Percentiles rank a stretch among this genome's conserved stretches.
Conservation (phyloP, 352 stramenopile genomes). For the Aphanomyces astaci region DNA sequence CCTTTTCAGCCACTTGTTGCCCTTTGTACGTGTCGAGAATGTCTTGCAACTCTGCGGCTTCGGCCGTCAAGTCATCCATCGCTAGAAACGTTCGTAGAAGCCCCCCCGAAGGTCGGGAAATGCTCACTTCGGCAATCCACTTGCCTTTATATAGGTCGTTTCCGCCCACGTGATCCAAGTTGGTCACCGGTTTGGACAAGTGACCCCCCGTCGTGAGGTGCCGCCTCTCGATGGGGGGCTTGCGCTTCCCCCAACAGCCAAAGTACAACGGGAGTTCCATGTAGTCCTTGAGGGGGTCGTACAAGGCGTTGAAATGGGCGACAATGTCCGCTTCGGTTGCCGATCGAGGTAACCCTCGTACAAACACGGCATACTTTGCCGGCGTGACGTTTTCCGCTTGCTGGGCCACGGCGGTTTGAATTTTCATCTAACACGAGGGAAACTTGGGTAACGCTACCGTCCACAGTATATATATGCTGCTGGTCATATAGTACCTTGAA, state of each 20-base stretch:
- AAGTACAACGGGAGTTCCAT: constrained; percentile 52
- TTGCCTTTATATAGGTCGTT: constrained; percentile 61
- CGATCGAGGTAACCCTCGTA: constrained; percentile 56
- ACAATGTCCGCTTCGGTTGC: constrained; percentile 59
- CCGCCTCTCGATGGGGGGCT: constrained; percentile 34
- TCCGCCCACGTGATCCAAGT: constrained; percentile 41
- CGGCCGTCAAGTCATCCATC: constrained; percentile 59
- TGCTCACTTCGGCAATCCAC: constrained; percentile 80
- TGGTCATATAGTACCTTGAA: constrained; percentile 32
- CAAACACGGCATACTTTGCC: constrained; percentile 74
- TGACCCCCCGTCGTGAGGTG: constrained; percentile 3
- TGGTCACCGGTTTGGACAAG: constrained; percentile 34
- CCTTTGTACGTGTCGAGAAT: constrained; percentile 30
- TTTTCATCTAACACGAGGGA: constrained; percentile 38
- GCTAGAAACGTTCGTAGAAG: constrained; percentile 63
- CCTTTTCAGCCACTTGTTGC: background rate
- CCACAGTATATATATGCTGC: too few relatives aligned
- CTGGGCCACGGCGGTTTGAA: background rate
- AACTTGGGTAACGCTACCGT: too few relatives aligned
- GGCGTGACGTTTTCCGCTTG: constrained; percentile 66
- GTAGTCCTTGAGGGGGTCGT: constrained; percentile 62
- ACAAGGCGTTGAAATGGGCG: constrained; percentile 66
- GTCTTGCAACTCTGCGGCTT: constrained; percentile 50
- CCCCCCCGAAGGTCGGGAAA: constrained; percentile 64
- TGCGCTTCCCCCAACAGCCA: constrained; percentile 38